A percentile compares a stretch with the other conserved stretches of the same genome.
Conservation (phyloP, 2,329 filamentous ascomycete species). For the Epichloe sibirici region DNA sequence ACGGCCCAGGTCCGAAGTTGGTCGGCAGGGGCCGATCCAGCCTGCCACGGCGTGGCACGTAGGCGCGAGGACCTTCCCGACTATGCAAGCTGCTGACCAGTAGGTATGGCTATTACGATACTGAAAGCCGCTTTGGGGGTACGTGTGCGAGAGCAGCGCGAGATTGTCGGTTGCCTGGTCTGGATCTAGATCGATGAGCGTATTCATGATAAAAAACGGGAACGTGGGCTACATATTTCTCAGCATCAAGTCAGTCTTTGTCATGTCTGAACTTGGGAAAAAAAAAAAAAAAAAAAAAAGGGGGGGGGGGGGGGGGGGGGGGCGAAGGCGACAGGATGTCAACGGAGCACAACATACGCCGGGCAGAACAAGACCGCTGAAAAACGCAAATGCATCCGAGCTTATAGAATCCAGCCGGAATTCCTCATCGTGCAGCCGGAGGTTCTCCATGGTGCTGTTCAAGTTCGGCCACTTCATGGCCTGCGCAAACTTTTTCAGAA, state of each 20-base stretch:
- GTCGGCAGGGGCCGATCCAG: constrained; percentile 62
- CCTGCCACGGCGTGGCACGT: constrained; percentile 60
- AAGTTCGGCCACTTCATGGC: constrained; percentile 71
- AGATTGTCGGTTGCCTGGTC: constrained; percentile 54
- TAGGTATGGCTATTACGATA: constrained; percentile 64
- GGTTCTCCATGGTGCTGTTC: constrained; percentile 46
- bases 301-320: too few relatives aligned
- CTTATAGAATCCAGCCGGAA: constrained; percentile 46
- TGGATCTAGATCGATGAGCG: constrained; percentile 61
- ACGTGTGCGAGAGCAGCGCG: constrained; percentile 54
- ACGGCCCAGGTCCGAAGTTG: constrained; percentile 52
- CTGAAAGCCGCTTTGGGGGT: constrained; percentile 62
- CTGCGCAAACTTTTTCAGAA: constrained; percentile 55
- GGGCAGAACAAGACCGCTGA: constrained; percentile 60
- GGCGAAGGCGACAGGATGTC: neutral
- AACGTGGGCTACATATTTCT: constrained; percentile 36
- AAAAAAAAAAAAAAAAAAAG: neutral
- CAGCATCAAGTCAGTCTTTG: constrained; percentile 4
- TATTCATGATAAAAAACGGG: constrained; percentile 68
- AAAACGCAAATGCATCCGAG: constrained; percentile 66
- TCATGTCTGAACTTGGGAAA: neutral
- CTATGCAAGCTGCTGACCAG: constrained; percentile 60
- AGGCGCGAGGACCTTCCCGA: constrained; percentile 63
- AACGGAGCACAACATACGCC: constrained; percentile 35
- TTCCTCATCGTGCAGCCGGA: constrained; percentile 48